Evolutionary conservation across 768 basidiomycete species (phyloP).

Genomic region (Lentinula sp.): DNA sequence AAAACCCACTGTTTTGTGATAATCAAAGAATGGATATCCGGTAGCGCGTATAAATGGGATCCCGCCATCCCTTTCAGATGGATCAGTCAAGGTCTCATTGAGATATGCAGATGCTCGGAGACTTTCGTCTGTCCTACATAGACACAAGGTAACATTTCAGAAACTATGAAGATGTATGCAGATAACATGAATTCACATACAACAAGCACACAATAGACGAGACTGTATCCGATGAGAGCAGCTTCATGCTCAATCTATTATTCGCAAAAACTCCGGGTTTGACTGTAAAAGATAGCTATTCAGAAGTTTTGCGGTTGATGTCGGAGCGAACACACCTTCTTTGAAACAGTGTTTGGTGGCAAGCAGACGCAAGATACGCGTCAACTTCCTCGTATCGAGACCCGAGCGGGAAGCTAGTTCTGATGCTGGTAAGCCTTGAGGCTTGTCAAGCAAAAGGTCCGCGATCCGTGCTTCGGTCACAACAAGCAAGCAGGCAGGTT

Average conservation of each 20-base stretch:
- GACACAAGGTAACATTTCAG: neutral
- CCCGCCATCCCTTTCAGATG: conserved; percentile 6
- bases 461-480: conserved; percentile 29
- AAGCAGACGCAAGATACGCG: conserved; percentile 31
- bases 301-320: neutral
- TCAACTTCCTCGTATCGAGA: conserved; percentile 28
- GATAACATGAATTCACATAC: conserved; percentile 12
- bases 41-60: conserved; percentile 13
- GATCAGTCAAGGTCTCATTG: conserved; percentile 28
- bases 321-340: conserved; percentile 23
- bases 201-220: conserved; percentile 18
- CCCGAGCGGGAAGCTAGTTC: conserved; percentile 24
- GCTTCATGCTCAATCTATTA: conserved; percentile 30
- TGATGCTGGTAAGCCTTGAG: conserved; percentile 27
- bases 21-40: conserved; percentile 13
- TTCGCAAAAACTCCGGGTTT: conserved; percentile 31
- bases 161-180: neutral
- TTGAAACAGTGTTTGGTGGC: conserved; percentile 33
- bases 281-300: conserved; percentile 15
- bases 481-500: conserved; percentile 27
- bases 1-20: conserved; percentile 7
- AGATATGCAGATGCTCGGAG: conserved; percentile 19
- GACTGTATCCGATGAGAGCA: conserved; percentile 25
- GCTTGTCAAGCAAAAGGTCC: conserved; percentile 27
- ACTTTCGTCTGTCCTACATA: conserved; percentile 14